Conservation (phyloP, 2,329 filamentous ascomycete species). For the Clathrospora elynae region DNA sequence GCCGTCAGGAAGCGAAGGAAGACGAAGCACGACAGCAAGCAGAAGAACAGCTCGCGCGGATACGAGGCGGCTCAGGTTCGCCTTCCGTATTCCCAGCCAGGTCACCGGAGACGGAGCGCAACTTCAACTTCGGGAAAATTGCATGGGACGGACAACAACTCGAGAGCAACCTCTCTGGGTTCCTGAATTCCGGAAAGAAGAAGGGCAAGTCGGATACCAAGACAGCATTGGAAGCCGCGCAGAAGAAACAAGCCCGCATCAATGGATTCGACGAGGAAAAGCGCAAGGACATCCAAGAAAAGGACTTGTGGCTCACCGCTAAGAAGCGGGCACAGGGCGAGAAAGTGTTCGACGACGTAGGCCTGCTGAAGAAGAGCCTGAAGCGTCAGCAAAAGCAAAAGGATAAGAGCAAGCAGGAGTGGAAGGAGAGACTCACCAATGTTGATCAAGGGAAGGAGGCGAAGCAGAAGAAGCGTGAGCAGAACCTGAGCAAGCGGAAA, state of each 20-base stretch:
- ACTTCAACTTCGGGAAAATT: constrained; percentile 90
- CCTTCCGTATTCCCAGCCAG: constrained; percentile 57
- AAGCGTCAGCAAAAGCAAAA: constrained; percentile 91
- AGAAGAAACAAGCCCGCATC: constrained; percentile 84
- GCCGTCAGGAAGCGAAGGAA: constrained; percentile 75
- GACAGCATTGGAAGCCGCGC: constrained; percentile 81
- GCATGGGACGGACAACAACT: constrained; percentile 87
- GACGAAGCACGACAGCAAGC: constrained; percentile 72
- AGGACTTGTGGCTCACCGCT: constrained; percentile 91
- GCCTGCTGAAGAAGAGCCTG: constrained; percentile 82
- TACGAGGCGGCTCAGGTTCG: constrained; percentile 64
- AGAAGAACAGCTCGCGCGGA: constrained; percentile 60
- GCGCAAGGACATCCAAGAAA: constrained; percentile 84
- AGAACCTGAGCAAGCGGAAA: constrained; percentile 70
- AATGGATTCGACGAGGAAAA: constrained; percentile 77
- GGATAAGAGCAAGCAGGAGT: constrained; percentile 89
- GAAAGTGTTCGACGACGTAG: constrained; percentile 84
- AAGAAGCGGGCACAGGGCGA: constrained; percentile 88
- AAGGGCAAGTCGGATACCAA: constrained; percentile 85
- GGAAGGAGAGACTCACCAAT: constrained; percentile 58
- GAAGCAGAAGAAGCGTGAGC: constrained; percentile 57
- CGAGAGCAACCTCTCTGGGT: constrained; percentile 68
- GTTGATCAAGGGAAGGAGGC: constrained; percentile 55
- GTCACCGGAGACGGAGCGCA: constrained; percentile 60
- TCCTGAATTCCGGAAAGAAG: constrained; percentile 71